A percentile compares a stretch with the other conserved stretches of the same genome.
phyloP scores from a whole-genome alignment of 805 yeast species.

The Cyberlindnera americana region DNA sequence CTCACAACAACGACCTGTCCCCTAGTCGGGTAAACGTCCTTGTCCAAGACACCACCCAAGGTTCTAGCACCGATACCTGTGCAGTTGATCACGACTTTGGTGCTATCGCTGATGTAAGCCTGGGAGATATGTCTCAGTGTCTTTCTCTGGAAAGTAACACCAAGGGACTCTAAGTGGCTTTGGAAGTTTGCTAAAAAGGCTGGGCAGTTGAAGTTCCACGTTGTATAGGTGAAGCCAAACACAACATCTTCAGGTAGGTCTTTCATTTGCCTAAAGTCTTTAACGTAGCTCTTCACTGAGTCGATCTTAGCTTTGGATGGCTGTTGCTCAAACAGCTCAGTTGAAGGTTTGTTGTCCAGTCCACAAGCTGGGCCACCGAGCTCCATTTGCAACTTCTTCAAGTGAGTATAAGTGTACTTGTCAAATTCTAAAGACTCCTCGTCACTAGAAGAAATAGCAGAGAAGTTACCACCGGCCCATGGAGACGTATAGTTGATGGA shows the following conservation, averaged over 20 bases:
- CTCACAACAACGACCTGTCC: slow-evolving; percentile 76
- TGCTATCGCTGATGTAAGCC: slow-evolving; percentile 36
- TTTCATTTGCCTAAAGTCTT: slow-evolving; percentile 37
- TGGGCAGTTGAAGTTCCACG: slow-evolving; percentile 77
- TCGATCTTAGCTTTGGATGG: slow-evolving; percentile 46
- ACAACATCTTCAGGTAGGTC: slow-evolving; percentile 49
- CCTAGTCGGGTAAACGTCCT: slow-evolving; percentile 62
- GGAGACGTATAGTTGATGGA: slow-evolving; percentile 75
- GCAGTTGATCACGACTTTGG: slow-evolving; percentile 62
- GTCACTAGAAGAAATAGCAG: slow-evolving; percentile 59
- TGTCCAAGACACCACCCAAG: slow-evolving; percentile 65
- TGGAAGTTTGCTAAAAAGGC: slow-evolving; percentile 48
- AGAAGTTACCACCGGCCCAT: slow-evolving; percentile 70
- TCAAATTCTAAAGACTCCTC: slow-evolving; percentile 47
- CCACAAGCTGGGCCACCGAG: slow-evolving; percentile 51
- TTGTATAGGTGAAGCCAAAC: slow-evolving; percentile 50
- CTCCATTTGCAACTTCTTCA: slow-evolving; percentile 38
- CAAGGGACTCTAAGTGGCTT: slow-evolving; percentile 39
- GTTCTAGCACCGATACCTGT: slow-evolving; percentile 67
- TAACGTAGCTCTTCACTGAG: slow-evolving; percentile 46
- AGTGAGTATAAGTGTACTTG: slow-evolving; percentile 50
- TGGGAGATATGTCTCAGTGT: slow-evolving; percentile 53
- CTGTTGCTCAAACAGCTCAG: slow-evolving; percentile 52
- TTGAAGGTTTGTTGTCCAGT: slow-evolving; percentile 47
- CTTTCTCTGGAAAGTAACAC: slow-evolving; percentile 48